These are phyloP conservation scores for Sarcodon sp. DNA, from an alignment of 768 basidiomycete genomes.

Conservation along the genomic window DNA sequence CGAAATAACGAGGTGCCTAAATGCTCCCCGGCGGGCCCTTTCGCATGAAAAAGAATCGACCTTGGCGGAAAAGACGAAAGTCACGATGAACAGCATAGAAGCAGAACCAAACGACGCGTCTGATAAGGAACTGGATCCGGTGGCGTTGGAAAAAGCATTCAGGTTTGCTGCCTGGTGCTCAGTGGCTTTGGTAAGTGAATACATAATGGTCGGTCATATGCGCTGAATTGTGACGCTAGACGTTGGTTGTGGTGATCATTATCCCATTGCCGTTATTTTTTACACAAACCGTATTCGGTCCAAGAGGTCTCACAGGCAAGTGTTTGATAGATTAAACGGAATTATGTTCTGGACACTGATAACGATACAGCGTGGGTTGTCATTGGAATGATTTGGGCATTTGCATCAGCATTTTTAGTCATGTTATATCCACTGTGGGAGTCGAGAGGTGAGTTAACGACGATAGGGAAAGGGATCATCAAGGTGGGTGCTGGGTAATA, in stretches of 20 bases:
- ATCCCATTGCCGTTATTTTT: constrained; percentile 86
- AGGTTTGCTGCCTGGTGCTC: constrained; percentile 71
- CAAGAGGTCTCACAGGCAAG: constrained; percentile 30
- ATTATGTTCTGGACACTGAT: background rate
- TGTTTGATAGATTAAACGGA: background rate
- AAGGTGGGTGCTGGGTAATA: constrained; percentile 30
- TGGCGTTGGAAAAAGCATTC: constrained; percentile 60
- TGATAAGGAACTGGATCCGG: constrained; percentile 53
- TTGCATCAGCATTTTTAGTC: constrained; percentile 60
- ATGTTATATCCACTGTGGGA: constrained; percentile 85
- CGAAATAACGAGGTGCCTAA: constrained; percentile 66
- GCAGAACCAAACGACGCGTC: constrained; percentile 22
- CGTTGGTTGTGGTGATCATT: constrained; percentile 51
- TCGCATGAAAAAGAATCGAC: constrained; percentile 9
- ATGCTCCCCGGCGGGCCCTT: constrained; percentile 20
- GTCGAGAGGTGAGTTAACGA: constrained; percentile 49
- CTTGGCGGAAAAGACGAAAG: constrained; percentile 21
- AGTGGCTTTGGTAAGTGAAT: constrained; percentile 38
- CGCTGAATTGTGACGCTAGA: constrained; percentile 19
- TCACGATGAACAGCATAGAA: constrained; percentile 8
- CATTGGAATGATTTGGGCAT: constrained; percentile 76
- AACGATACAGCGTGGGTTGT: constrained; percentile 56
- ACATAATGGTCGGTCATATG: background rate
- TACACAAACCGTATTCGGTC: constrained; percentile 56
- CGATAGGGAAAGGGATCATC: constrained; percentile 48